Evolutionary conservation across 2,329 filamentous ascomycete genomes (phyloP), one percentile per base, ranked within the genome.

Genomic region (Decorospora gaudefroyi): DNA sequence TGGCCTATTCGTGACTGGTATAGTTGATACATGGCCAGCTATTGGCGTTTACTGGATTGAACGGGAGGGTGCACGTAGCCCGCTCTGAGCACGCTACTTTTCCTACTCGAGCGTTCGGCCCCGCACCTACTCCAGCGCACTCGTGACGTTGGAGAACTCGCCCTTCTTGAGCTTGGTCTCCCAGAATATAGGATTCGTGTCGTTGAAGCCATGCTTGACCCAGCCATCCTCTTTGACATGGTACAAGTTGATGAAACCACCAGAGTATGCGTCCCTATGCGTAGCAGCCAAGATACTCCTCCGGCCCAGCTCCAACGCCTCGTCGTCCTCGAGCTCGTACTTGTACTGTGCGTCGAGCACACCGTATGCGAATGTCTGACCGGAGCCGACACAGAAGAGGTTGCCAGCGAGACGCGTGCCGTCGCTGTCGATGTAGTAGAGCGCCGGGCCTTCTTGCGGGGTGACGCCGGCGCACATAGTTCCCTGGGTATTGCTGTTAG

Each of bases 131-230:
- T 81, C 80, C 68, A 95, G 71, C 65, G 85, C 77, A 63, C 87
- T 88, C 46, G 89, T 95, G 40, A 96, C 91, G 71, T 96, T 96
- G 55, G 87, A 92, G 74, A 99, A 99, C 78, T 99, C 93, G 73
- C 91, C 91, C 83, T 95, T 95, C 73, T 96, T 87, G 67, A 99
- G 76, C 84, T 99, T 99, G 35, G 91, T 96, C 80, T 95, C 87
- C 93, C 93, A 99, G 86, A 99, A 99, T 70, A 97, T 95, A 30
- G 92, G 92, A 79, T 97, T 96, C 62, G 92, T 97, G 74, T 99
- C 93, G 60, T 79, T 90, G 81, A 99, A 99, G 52, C 93, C 93
- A 70, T 97, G 92, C 82, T 95, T 96, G 67, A 95, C 91, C 93
- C 93, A 99, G 62, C 93, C 93, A 55, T 90, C 87, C 78, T 99